These are phyloP conservation scores for Pezicula neosporulosa DNA, from an alignment of 2,329 filamentous ascomycete genomes.

Conservation along the genomic window DNA sequence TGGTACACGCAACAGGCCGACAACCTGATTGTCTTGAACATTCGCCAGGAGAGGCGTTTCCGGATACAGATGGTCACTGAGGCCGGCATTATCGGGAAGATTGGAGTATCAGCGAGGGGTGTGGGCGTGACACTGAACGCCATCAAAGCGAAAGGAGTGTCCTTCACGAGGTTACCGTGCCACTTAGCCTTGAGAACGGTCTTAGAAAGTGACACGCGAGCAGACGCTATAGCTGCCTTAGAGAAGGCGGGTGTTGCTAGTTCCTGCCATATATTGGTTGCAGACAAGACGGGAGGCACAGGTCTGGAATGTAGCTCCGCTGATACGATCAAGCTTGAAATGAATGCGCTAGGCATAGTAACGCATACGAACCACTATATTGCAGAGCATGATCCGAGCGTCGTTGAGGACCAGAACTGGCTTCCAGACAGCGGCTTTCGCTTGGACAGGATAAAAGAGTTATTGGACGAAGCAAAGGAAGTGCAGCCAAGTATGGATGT, in stretches of 20 bases:
- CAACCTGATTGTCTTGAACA: constrained; percentile 17
- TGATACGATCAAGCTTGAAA: constrained; percentile 23
- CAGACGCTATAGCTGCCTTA: constrained; percentile 41
- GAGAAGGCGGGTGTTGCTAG: constrained; percentile 45
- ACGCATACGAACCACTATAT: constrained; percentile 31
- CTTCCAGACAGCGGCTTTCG: constrained; percentile 25
- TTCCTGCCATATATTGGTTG: constrained; percentile 51
- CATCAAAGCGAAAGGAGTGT: constrained; percentile 46
- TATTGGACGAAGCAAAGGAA: constrained; percentile 23
- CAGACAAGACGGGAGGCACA: constrained; percentile 40
- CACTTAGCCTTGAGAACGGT: constrained; percentile 51
- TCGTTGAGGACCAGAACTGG: constrained; percentile 16
- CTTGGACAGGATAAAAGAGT: constrained; percentile 25
- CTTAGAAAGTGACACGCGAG: constrained; percentile 42
- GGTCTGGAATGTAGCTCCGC: constrained; percentile 45
- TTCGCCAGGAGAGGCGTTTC: constrained; percentile 10
- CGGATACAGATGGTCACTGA: constrained; percentile 21
- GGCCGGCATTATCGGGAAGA: constrained; percentile 34
- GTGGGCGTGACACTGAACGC: constrained; percentile 56
- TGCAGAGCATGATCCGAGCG: constrained; percentile 11
- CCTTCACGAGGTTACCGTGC: constrained; percentile 42
- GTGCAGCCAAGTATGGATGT: constrained; percentile 8
- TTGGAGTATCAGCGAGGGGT: constrained; percentile 50
- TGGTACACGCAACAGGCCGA: constrained; percentile 19
- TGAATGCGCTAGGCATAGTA: constrained; percentile 14